A percentile compares a stretch with the other conserved stretches of the same genome.
These are phyloP conservation scores for Lathyrus oleraceus DNA, from an alignment of 306 rosid genomes.

Conservation along the genomic window DNA sequence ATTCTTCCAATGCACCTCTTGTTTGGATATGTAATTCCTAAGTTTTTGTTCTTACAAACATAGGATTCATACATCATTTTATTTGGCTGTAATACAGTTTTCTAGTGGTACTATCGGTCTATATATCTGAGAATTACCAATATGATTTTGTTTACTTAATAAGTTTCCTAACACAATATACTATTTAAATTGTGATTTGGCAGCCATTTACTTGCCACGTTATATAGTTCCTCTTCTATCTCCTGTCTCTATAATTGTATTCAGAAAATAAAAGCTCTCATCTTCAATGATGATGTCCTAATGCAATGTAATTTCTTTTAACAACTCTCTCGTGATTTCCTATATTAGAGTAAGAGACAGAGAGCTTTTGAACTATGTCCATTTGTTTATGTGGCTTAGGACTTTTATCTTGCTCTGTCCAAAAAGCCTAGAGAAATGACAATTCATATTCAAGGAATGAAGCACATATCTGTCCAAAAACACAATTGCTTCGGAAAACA, in stretches of 20 bases:
- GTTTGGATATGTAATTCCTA: neutral
- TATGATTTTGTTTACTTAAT: neutral
- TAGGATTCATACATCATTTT: neutral
- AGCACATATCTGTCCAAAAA: neutral
- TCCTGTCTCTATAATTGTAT: slow-evolving; percentile 17
- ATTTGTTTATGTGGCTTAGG: neutral
- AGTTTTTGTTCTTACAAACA: neutral
- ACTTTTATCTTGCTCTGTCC: neutral
- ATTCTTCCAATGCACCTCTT: neutral
- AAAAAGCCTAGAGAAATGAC: slow-evolving; percentile 23
- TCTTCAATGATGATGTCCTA: neutral
- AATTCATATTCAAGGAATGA: slow-evolving; percentile 15
- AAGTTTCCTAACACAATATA: neutral
- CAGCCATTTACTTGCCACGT: neutral
- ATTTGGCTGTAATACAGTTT: neutral
- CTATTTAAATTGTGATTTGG: neutral
- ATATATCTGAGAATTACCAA: neutral
- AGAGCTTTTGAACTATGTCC: slow-evolving; percentile 6
- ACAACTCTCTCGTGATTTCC: slow-evolving; percentile 6
- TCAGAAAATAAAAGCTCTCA: slow-evolving; percentile 4
- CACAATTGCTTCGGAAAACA: neutral
- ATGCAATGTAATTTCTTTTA: slow-evolving; percentile 13
- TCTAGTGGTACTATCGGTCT: neutral
- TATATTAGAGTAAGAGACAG: neutral
- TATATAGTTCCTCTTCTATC: slow-evolving; percentile 13